phyloP scores from a whole-genome alignment of 2,329 filamentous ascomycete genomes.

The Basipetospora chlamydospora region DNA sequence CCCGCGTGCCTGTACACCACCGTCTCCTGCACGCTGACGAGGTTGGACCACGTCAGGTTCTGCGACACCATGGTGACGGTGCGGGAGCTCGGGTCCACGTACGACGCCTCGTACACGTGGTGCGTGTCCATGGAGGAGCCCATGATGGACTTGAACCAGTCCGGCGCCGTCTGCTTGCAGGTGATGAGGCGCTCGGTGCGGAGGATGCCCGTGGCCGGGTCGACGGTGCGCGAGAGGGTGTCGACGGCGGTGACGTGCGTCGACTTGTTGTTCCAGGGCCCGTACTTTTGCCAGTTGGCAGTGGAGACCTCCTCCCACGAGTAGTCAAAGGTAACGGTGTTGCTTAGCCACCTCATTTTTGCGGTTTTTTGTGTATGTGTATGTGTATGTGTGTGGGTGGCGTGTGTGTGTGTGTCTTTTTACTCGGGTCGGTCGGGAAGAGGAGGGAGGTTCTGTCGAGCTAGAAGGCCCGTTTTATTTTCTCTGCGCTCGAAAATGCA shows the following conservation, averaged over 20 bases:
- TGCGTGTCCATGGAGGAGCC: constrained; percentile 61
- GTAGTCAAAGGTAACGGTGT: constrained; percentile 82
- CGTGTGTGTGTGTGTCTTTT: background rate
- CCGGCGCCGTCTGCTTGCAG: constrained; percentile 50
- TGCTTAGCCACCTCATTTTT: constrained; percentile 89
- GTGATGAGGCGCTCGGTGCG: constrained; percentile 49
- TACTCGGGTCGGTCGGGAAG: background rate
- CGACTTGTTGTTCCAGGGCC: constrained; percentile 97
- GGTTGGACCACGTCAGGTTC: constrained; percentile 85
- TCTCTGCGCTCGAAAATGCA: too few species aligned
- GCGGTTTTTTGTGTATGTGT: background rate
- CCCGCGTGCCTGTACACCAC: constrained; percentile 62
- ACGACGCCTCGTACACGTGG: constrained; percentile 88
- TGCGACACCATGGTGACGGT: constrained; percentile 94
- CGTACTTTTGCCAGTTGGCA: constrained; percentile 98
- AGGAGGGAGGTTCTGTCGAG: too few species aligned
- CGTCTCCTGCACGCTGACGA: constrained; percentile 85
- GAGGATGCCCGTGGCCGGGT: constrained; percentile 42
- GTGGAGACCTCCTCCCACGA: constrained; percentile 97
- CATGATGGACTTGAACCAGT: constrained; percentile 69
- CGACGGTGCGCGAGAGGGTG: constrained; percentile 59
- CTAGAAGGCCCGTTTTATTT: too few species aligned
- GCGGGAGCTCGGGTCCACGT: constrained; percentile 70
- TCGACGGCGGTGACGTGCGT: constrained; percentile 93
- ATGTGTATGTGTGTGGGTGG: background rate